Conservation (phyloP, 1,139 yeast species). For the Pichia sp. region DNA sequence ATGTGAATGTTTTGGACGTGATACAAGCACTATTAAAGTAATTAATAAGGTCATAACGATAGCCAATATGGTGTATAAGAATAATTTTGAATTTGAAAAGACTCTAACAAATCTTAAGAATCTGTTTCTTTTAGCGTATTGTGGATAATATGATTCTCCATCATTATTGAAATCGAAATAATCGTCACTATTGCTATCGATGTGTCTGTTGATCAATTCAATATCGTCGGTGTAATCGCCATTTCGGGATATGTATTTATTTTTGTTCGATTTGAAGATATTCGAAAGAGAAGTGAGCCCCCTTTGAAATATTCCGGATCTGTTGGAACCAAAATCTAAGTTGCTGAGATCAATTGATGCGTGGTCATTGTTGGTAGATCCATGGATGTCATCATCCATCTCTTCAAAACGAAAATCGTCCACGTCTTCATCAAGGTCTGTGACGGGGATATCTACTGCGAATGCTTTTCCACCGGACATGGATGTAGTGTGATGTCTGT, state of each 20-base stretch:
- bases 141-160: not conserved
- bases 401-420: conserved; percentile 37
- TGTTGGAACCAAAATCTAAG: conserved; percentile 14
- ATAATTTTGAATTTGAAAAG: conserved; percentile 1
- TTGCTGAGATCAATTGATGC: conserved; percentile 24
- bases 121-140: not conserved
- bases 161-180: conserved; percentile 4
- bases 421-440: conserved; percentile 55
- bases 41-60: conserved; percentile 7
- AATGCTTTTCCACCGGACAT: conserved; percentile 21
- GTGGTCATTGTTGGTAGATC: not conserved
- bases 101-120: not conserved
- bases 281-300: not conserved
- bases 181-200: not conserved
- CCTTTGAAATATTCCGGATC: not conserved
- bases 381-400: conserved; percentile 20
- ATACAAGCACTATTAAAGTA: conserved; percentile 9
- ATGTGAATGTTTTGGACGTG: not conserved
- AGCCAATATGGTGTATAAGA: not conserved
- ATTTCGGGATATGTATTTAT: not conserved
- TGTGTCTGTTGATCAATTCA: conserved; percentile 10
- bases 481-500: not conserved
- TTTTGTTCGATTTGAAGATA: conserved; percentile 12
- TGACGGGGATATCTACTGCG: conserved; percentile 54
- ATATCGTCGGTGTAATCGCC: conserved; percentile 13